These are phyloP conservation scores for Taiwanofungus camphoratus DNA, from an alignment of 1,284 basidiomycete species.

Conservation along the genomic window DNA sequence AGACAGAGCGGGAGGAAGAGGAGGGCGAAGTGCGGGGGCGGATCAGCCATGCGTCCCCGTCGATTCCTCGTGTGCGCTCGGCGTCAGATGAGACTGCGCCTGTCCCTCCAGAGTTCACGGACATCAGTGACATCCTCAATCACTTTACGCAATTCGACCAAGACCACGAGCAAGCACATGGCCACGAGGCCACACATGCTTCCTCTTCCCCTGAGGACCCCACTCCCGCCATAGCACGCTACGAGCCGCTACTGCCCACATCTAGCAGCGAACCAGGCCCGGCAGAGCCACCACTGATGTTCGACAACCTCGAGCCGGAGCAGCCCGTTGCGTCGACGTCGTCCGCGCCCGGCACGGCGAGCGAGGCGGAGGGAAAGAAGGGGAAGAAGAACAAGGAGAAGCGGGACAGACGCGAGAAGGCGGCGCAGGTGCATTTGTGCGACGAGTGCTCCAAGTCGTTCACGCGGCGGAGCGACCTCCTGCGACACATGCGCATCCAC, in stretches of 20 bases:
- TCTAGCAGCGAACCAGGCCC: neutral
- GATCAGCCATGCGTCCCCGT: constrained; percentile 29
- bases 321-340: constrained; percentile 47
- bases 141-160: constrained; percentile 66
- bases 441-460: constrained; percentile 72
- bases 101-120: constrained; percentile 53
- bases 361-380: constrained; percentile 11
- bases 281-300: constrained; percentile 28
- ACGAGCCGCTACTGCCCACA: neutral
- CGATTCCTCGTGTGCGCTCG: constrained; percentile 13
- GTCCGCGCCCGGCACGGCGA: constrained; percentile 24
- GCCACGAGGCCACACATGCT: constrained; percentile 11
- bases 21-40: constrained; percentile 11
- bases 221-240: neutral
- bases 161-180: constrained; percentile 38
- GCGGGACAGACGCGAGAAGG: constrained; percentile 23
- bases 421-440: constrained; percentile 37
- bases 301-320: constrained; percentile 11
- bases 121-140: constrained; percentile 69
- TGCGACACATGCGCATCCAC: constrained; percentile 81
- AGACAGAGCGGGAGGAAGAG: constrained; percentile 24
- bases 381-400: constrained; percentile 18
- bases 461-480: constrained; percentile 69
- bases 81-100: constrained; percentile 23
- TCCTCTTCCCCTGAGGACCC: constrained; percentile 5